Percentiles rank a stretch among this genome's conserved stretches.
These are phyloP conservation scores for Acacia crassicarpa DNA, from an alignment of 306 rosid genomes.

Conservation along the genomic window DNA sequence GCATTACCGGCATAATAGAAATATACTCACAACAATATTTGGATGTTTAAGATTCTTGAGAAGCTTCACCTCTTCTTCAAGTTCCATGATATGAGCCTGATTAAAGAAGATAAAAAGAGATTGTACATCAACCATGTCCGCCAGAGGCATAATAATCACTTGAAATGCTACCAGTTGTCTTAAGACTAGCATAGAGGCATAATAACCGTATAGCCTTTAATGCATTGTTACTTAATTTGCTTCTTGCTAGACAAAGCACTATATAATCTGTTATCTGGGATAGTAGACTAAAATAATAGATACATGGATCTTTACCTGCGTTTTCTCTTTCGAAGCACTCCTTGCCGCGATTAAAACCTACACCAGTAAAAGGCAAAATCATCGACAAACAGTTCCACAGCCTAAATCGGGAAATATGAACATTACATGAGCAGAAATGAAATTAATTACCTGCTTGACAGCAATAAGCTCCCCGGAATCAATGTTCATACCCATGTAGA, in stretches of 20 bases:
- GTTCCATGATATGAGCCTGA: conserved; percentile 84
- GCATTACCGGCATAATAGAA: conserved; percentile 13
- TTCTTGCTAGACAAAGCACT: neutral
- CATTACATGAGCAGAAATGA: neutral
- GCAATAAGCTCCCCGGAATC: conserved; percentile 97
- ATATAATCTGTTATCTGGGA: neutral
- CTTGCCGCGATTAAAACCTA: conserved; percentile 81
- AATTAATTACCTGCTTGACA: conserved; percentile 64
- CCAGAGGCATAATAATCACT: conserved; percentile 8
- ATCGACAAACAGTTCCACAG: conserved; percentile 17
- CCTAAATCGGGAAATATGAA: neutral
- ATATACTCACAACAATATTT: conserved; percentile 80
- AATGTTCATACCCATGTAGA: conserved; percentile 94
- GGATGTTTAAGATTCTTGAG: conserved; percentile 89
- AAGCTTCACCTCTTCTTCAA: conserved; percentile 91
- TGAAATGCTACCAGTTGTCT: neutral
- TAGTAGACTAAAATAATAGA: neutral
- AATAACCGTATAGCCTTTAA: neutral
- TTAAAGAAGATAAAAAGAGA: conserved; percentile 5
- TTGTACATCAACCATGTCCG: conserved; percentile 24
- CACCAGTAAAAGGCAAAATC: conserved; percentile 5
- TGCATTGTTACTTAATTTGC: neutral
- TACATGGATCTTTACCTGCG: conserved; percentile 52
- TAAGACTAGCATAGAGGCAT: conserved; percentile 6
- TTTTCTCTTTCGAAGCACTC: conserved; percentile 73